phyloP scores from a whole-genome alignment of 805 yeast genomes.

The Metschnikowia cubensis region DNA sequence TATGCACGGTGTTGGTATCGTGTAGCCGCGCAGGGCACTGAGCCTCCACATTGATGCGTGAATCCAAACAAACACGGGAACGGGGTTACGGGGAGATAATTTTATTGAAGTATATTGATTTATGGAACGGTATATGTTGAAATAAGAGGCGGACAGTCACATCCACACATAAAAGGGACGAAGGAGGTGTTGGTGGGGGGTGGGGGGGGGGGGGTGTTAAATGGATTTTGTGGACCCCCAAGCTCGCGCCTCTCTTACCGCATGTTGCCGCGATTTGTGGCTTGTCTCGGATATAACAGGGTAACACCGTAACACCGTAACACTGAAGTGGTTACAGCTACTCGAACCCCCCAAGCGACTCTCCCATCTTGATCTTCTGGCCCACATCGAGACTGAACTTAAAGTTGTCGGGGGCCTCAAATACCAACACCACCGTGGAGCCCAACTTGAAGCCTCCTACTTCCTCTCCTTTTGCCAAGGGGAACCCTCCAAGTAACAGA shows the following conservation, averaged over 20 bases:
- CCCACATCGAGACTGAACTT: slow-evolving; percentile 66
- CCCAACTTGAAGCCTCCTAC: slow-evolving; percentile 98
- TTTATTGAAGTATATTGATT: not conserved
- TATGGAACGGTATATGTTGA: not conserved
- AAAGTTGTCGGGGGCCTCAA: slow-evolving; percentile 88
- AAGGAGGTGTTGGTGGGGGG: not conserved
- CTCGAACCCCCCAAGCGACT: slow-evolving; percentile 56
- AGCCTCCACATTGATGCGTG: not conserved
- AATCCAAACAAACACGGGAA: not conserved
- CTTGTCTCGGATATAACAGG: not conserved
- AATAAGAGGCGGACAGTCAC: not conserved
- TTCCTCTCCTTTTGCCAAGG: slow-evolving; percentile 86
- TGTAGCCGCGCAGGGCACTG: not conserved
- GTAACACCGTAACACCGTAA: no score
- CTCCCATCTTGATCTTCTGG: slow-evolving; percentile 82
- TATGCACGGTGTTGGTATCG: not conserved
- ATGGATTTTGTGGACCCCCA: not conserved
- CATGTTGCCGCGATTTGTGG: not conserved
- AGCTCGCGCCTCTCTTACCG: not conserved
- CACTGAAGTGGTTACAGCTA: slow-evolving; percentile 2
- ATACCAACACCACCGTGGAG: slow-evolving; percentile 92
- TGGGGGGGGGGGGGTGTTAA: not conserved
- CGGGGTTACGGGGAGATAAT: not conserved
- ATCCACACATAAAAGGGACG: not conserved
- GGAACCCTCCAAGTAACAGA: slow-evolving; percentile 74